Evolutionary conservation across 139 green algal genomes (phyloP), one percentile per base, ranked within the genome.

Genomic region (Trebouxia sp.): DNA sequence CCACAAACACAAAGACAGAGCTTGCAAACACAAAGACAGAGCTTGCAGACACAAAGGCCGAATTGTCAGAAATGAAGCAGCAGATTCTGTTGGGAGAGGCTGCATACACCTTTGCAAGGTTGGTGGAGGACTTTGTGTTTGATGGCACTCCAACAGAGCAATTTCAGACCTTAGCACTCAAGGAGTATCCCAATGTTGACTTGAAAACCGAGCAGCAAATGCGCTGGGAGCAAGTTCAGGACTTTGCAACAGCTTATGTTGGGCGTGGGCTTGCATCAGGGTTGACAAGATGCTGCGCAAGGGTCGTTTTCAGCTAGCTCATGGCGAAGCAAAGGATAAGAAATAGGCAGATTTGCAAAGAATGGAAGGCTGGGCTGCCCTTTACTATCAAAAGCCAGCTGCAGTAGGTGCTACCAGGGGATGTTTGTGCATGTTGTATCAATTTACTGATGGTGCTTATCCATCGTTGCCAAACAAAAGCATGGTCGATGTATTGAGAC

Each of bases 171-270:
- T n/a, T n/a, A n/a, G n/a, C n/a, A n/a, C 45, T 51, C 10, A 38
- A 66, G 55, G 55, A 66, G 55, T 66, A 66, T 66, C 55, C 55
- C 37, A 66, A 35, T n/a, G 26, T 66, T 66, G 55, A 66, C 55
- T 66, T 66, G 55, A 66, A 24, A 37, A 66, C 55, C 35, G 55
- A 66, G 37, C 55, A 66, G 55, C 55, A 66, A 66, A 66, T n/a
- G 9, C 55, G 55, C 55, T 66, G 55, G 55, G 55, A 66, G 55
- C 55, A n/a, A 66, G 55, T 66, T 66, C 55, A 66, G 55, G 37
- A 66, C 20, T 66, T 66, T 66, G 55, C 55, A 66, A 38, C 55
- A 66, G 55, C 55, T 66, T n/a, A 66, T 66, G 26, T 66, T n/a
- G 10, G 37, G 55, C 55, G n/a, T n/a, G 55, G 55, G 55, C 12